These are phyloP conservation scores for Moricandia arvensis DNA, from an alignment of 345 rosid genomes.

Conservation along the genomic window DNA sequence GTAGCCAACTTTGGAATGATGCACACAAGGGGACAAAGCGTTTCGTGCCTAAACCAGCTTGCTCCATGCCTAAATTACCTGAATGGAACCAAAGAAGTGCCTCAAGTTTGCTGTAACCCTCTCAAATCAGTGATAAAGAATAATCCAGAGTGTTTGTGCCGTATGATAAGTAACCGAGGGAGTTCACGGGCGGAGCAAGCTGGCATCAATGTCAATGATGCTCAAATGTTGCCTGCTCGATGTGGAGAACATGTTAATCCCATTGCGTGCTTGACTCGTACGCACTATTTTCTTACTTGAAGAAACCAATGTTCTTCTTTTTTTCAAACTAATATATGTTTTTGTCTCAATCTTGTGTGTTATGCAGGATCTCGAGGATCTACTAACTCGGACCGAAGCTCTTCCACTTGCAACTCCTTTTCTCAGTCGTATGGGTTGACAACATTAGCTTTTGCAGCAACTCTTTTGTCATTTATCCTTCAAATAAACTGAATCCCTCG, in stretches of 20 bases:
- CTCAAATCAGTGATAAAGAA: slow-evolving; percentile 53
- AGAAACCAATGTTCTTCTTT: background rate
- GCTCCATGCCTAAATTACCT: slow-evolving; percentile 61
- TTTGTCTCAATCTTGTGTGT: background rate
- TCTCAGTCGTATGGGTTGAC: slow-evolving; percentile 20
- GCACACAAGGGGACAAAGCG: slow-evolving; percentile 31
- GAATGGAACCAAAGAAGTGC: slow-evolving; percentile 53
- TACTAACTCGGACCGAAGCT: slow-evolving; percentile 24
- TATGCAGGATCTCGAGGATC: slow-evolving; percentile 29
- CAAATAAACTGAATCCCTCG: background rate
- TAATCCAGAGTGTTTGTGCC: slow-evolving; percentile 57
- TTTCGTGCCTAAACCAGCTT: slow-evolving; percentile 51
- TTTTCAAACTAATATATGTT: background rate
- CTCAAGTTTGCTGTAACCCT: slow-evolving; percentile 65
- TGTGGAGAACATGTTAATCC: slow-evolving; percentile 74
- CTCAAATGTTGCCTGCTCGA: slow-evolving; percentile 65
- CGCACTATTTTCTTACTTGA: background rate
- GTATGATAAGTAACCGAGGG: slow-evolving; percentile 57
- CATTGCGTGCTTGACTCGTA: slow-evolving; percentile 49
- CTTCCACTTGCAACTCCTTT: background rate
- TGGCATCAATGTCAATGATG: slow-evolving; percentile 56
- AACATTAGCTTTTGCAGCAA: slow-evolving; percentile 23
- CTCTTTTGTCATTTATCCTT: background rate
- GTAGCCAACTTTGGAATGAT: slow-evolving; percentile 1
- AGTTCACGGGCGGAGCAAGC: slow-evolving; percentile 53